These are phyloP conservation scores for Starmerella ratchasimensis DNA, from an alignment of 805 yeast genomes.

Conservation along the genomic window DNA sequence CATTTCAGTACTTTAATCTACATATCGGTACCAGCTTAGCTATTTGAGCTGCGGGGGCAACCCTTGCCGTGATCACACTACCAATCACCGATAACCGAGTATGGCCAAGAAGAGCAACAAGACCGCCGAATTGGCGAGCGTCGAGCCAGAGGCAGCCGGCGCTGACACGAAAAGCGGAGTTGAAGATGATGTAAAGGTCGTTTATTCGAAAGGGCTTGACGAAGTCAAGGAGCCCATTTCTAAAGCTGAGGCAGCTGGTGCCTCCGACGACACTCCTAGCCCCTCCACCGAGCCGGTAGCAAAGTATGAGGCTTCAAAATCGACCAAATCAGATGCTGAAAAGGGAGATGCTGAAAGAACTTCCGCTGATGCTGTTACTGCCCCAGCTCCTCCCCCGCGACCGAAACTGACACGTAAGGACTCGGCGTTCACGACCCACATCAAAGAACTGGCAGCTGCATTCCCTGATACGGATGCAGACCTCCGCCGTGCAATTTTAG, in stretches of 20 bases:
- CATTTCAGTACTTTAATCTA: too few relatives aligned
- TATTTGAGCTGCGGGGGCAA: background rate
- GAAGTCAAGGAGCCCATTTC: too few relatives aligned
- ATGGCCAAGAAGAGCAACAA: background rate
- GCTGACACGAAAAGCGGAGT: too few relatives aligned
- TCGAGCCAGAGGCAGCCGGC: constrained; percentile 12
- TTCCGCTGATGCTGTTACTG: too few relatives aligned
- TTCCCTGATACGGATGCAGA: constrained; percentile 68
- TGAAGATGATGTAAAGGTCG: too few relatives aligned
- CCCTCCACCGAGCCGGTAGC: background rate
- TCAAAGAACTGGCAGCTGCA: constrained; percentile 61
- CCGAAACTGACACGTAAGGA: constrained; percentile 27
- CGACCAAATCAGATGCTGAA: too few relatives aligned
- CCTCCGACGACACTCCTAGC: background rate
- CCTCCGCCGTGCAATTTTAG: constrained; percentile 60
- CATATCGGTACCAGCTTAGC: too few relatives aligned
- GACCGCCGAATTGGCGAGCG: constrained; percentile 2
- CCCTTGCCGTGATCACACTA: background rate
- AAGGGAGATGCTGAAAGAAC: too few relatives aligned
- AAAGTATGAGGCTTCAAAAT: too few relatives aligned
- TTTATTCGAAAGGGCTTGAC: too few relatives aligned
- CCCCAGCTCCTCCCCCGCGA: constrained; percentile 17
- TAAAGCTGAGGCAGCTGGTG: too few relatives aligned
- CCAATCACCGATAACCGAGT: background rate
- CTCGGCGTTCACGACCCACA: constrained; percentile 42